Percentiles rank a stretch among this genome's conserved stretches.
These are phyloP conservation scores for Microglena sp. DNA, from an alignment of 139 green algal species.

Conservation along the genomic window DNA sequence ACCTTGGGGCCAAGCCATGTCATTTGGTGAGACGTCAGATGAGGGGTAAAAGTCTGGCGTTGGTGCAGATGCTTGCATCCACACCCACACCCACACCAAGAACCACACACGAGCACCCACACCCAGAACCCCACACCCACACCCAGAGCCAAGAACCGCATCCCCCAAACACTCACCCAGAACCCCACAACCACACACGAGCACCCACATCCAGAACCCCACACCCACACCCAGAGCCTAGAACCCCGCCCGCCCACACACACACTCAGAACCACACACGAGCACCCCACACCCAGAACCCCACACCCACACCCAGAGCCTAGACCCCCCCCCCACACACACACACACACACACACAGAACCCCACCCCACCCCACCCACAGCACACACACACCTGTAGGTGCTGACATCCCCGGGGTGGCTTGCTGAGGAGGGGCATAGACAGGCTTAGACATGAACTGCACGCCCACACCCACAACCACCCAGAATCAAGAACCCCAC, in stretches of 20 bases:
- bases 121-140: background rate
- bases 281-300: background rate
- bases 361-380: background rate
- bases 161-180: background rate
- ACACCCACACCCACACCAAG: background rate
- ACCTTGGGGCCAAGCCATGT: background rate
- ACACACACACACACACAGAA: background rate
- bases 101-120: background rate
- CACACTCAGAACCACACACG: background rate
- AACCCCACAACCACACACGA: background rate
- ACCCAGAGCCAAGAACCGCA: background rate
- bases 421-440: background rate
- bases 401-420: background rate
- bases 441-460: no score
- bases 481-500: no score
- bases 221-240: background rate
- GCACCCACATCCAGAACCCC: background rate
- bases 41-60: no score
- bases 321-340: background rate
- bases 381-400: background rate
- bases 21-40: no score
- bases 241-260: background rate
- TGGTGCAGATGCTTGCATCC: no score
- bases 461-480: no score
- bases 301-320: background rate